Conservation (phyloP, 345 rosid genomes). For the Hevea brasiliensis region DNA sequence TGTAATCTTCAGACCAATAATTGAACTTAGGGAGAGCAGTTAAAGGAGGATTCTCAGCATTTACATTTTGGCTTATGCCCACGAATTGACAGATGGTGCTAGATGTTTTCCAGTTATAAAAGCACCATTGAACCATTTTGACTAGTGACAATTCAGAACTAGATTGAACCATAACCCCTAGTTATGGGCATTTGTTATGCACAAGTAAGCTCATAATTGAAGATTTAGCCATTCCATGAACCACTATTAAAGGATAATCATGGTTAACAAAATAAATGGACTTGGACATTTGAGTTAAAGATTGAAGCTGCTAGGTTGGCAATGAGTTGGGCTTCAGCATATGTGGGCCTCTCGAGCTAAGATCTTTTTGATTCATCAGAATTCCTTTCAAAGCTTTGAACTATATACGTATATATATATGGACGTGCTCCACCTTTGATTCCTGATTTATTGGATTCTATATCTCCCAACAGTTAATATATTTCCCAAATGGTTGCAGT, state of each 20-base stretch:
- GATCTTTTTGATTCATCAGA: no score
- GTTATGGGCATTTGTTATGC: background rate
- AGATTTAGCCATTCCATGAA: background rate
- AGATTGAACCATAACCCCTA: conserved; percentile 1
- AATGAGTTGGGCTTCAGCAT: no score
- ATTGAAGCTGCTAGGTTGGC: no score
- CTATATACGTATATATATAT: no score
- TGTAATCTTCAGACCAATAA: conserved; percentile 19
- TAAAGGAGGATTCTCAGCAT: background rate
- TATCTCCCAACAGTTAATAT: no score
- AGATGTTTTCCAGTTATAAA: conserved; percentile 2
- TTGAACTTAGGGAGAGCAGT: conserved; percentile 12
- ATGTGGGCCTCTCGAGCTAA: no score
- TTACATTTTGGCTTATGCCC: conserved; percentile 1
- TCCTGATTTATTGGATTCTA: no score
- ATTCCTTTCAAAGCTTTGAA: no score
- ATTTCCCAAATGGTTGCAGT: no score
- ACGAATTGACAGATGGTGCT: conserved; percentile 24
- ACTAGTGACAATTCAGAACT: background rate
- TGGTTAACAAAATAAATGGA: no score
- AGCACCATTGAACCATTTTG: conserved; percentile 11
- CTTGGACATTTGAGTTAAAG: no score
- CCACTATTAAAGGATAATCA: background rate
- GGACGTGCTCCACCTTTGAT: no score
- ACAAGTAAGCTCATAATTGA: background rate